phyloP scores from a whole-genome alignment of 192 early-diverging fungal genomes.

The Fimicolochytrium jonesii region DNA sequence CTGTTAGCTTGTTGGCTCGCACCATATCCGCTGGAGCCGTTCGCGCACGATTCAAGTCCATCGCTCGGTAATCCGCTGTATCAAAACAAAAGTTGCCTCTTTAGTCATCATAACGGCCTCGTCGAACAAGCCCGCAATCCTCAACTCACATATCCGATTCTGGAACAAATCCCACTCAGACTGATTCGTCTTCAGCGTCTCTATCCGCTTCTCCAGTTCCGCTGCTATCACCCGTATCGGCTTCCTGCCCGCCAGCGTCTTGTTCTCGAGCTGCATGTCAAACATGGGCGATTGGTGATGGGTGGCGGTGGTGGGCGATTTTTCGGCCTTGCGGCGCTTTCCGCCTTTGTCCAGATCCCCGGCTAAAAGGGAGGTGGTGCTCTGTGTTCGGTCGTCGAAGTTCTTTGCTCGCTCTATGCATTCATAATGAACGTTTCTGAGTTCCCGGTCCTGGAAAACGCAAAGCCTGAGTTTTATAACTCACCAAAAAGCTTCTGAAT shows the following conservation, averaged over 20 bases:
- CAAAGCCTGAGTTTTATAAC: no score
- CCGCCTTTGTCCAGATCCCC: slow-evolving; percentile 14
- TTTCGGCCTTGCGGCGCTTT: slow-evolving; percentile 10
- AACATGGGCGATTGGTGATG: slow-evolving; percentile 6
- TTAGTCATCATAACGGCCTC: neutral
- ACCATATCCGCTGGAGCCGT: slow-evolving; percentile 25
- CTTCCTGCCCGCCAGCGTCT: slow-evolving; percentile 41
- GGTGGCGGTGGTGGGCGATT: neutral
- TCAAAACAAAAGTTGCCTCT: no score
- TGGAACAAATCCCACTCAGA: slow-evolving; percentile 53
- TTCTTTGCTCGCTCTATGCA: slow-evolving; percentile 14
- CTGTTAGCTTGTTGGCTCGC: slow-evolving; percentile 21
- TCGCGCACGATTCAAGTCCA: slow-evolving; percentile 1
- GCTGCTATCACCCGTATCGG: slow-evolving; percentile 46
- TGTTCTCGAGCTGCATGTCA: slow-evolving; percentile 12
- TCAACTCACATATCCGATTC: slow-evolving; percentile 35
- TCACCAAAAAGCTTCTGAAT: slow-evolving; percentile 43
- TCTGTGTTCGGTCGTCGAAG: slow-evolving; percentile 11
- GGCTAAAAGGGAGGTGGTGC: neutral
- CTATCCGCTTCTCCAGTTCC: slow-evolving; percentile 46
- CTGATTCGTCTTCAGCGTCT: slow-evolving; percentile 46
- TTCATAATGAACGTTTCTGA: neutral
- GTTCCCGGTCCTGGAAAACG: neutral
- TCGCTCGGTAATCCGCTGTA: slow-evolving; percentile 14
- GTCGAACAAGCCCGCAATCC: neutral